Evolutionary conservation across 306 rosid species (phyloP).

Genomic region (Dalbergia cultrata): DNA sequence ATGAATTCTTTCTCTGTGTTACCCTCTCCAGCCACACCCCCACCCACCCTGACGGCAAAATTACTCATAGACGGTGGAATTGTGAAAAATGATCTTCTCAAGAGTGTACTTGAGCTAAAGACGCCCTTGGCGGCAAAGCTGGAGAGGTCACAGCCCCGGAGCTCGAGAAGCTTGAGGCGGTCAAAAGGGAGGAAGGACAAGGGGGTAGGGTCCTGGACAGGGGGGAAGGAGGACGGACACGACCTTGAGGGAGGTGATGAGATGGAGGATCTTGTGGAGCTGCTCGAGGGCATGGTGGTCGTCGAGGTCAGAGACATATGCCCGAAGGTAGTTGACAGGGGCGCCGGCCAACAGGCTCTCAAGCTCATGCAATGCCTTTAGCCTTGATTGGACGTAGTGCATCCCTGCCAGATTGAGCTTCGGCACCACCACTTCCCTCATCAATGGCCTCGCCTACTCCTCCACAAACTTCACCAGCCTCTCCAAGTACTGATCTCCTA

Average conservation of each 20-base stretch:
- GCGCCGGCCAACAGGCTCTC: conserved; percentile 87
- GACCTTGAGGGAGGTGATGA: conserved; percentile 86
- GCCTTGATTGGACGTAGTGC: conserved; percentile 88
- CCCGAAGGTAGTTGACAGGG: conserved; percentile 91
- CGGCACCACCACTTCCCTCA: conserved; percentile 77
- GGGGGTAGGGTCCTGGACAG: conserved; percentile 87
- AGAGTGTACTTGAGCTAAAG: conserved; percentile 88
- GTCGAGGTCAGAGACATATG: conserved; percentile 96
- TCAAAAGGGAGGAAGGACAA: conserved; percentile 82
- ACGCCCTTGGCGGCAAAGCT: conserved; percentile 87
- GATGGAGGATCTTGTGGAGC: conserved; percentile 86
- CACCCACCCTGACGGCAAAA: too few species aligned
- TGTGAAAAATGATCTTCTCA: conserved; percentile 91
- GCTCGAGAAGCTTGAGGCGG: conserved; percentile 84
- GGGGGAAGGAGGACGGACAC: conserved; percentile 75
- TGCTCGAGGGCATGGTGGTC: conserved; percentile 99
- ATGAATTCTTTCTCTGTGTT: too few species aligned
- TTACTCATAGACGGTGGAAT: conserved; percentile 78
- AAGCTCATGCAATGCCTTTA: conserved; percentile 86
- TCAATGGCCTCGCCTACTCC: conserved; percentile 71
- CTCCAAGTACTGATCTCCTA: conserved; percentile 95
- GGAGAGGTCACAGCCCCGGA: conserved; percentile 91
- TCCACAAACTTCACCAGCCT: conserved; percentile 88
- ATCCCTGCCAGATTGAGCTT: conserved; percentile 93
- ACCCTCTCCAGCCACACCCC: too few species aligned